Evolutionary conservation across 257 asterid genomes (phyloP).

Genomic region (Perilla frutescens): DNA sequence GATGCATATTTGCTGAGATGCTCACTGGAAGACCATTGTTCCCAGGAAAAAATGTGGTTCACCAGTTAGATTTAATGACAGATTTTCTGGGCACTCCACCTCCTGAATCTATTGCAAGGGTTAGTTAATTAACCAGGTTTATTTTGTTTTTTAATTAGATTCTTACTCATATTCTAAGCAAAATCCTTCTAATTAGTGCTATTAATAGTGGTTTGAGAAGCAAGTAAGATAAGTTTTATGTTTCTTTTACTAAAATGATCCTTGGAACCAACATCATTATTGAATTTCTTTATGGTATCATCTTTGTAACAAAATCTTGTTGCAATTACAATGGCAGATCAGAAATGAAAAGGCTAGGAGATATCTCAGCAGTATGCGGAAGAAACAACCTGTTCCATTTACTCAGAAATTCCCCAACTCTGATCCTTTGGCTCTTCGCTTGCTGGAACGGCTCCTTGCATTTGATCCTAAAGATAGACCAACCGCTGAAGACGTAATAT

Average conservation of each 20-base stretch:
- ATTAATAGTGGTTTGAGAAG: constrained; percentile 10
- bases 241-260: background rate
- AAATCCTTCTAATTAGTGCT: background rate
- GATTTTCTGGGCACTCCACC: constrained; percentile 96
- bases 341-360: constrained; percentile 98
- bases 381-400: constrained; percentile 78
- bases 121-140: constrained; percentile 39
- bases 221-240: background rate
- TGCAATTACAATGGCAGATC: constrained; percentile 70
- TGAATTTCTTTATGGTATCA: constrained; percentile 10
- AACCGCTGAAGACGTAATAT: constrained; percentile 83
- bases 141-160: background rate
- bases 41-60: constrained; percentile 96
- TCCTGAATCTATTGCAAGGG: constrained; percentile 84
- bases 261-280: background rate
- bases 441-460: constrained; percentile 80
- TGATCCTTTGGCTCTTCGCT: constrained; percentile 80
- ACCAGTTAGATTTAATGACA: constrained; percentile 90
- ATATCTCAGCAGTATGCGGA: constrained; percentile 86
- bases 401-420: constrained; percentile 73
- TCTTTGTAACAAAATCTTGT: constrained; percentile 26
- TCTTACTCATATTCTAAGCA: background rate
- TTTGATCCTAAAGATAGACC: constrained; percentile 97
- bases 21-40: constrained; percentile 84
- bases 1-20: constrained; percentile 96